Conservation (phyloP, 2,329 filamentous ascomycete genomes). For the Beauveria australis region DNA sequence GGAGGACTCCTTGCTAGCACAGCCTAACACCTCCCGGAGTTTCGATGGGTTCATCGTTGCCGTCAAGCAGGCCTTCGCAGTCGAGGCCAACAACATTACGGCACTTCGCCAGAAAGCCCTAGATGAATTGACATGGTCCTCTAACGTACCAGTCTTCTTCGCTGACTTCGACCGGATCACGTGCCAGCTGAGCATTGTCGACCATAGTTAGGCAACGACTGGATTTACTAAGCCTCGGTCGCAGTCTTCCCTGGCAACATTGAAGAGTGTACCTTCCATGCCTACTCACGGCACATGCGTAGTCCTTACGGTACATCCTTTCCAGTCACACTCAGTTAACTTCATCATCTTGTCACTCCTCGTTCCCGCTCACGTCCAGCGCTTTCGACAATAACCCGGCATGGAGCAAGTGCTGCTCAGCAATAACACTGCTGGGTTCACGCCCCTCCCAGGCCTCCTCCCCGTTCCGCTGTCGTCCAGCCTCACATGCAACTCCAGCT, state of each 20-base stretch:
- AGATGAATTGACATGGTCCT: too few species aligned
- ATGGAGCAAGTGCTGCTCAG: constrained; percentile 10
- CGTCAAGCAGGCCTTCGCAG: too few species aligned
- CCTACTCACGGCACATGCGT: neutral
- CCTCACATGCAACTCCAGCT: constrained; percentile 9
- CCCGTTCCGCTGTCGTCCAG: constrained; percentile 9
- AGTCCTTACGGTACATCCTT: constrained; percentile 9
- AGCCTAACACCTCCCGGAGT: too few species aligned
- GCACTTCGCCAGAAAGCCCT: too few species aligned
- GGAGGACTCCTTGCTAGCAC: too few species aligned
- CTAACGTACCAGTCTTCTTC: too few species aligned
- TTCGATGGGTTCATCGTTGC: too few species aligned
- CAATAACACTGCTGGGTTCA: constrained; percentile 9
- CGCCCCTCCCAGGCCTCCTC: constrained; percentile 6
- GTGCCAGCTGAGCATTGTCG: too few species aligned
- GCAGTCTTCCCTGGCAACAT: constrained; percentile 6
- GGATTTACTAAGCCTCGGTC: neutral
- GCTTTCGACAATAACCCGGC: constrained; percentile 7
- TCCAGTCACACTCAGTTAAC: constrained; percentile 3
- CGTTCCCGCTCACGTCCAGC: constrained; percentile 10
- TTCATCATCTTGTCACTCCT: constrained; percentile 9
- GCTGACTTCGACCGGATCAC: too few species aligned
- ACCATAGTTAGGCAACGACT: neutral
- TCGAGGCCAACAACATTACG: too few species aligned
- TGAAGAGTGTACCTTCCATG: neutral